Base-by-base conservation (phyloP, 179 eudicot genomes). In the Monotropa hypopitys region DNA sequence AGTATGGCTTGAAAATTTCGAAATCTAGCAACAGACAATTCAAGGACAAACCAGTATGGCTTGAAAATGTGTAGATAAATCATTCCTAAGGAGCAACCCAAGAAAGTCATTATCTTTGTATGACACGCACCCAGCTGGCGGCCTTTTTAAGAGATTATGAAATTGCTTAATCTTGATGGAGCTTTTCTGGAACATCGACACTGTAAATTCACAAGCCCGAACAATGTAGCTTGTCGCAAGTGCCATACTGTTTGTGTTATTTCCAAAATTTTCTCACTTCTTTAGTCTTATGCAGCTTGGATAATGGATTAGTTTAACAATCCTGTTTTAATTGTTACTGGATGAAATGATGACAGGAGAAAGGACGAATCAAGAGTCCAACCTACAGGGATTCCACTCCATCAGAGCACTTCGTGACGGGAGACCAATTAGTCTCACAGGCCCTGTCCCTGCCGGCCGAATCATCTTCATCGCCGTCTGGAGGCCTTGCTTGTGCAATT, bases 401-500 rank as follows among this genome's bases (percentile, higher is more conserved):
- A 16, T 57, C 81, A 2, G 92, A 84, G 76, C 88, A 85, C 65
- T 88, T 80, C 72, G 23, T 81, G 56, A 77, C 76, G 5, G 89
- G 69, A 76, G 86, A 84, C 72, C 84, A 57, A 65, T 75, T 75
- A 80, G 79, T 73, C 46, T 82, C 88, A 76, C 84, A 80, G 59
- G 77, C 78, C 70, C 76, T 84, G 76, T 79, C 81, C 23, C 85
- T 85, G 9, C 53, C 62, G 18, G 81, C 84, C 16, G 87, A 81
- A 56, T 85, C 98, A 73, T 88, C 91, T 12, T 86, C 94, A 56
- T 91, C 96, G 11, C 99, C 98, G 46, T 91, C 98, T 40, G 90
- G 97, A 54, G 98, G 98, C 54, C 94, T 96, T 28, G 99, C 99
- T 8, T 91, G 97, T 81, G 96, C 99, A 38, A 89, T 95, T 72